Base-by-base conservation (phyloP, 1,284 basidiomycete genomes). In the Blastosporella zonata region DNA sequence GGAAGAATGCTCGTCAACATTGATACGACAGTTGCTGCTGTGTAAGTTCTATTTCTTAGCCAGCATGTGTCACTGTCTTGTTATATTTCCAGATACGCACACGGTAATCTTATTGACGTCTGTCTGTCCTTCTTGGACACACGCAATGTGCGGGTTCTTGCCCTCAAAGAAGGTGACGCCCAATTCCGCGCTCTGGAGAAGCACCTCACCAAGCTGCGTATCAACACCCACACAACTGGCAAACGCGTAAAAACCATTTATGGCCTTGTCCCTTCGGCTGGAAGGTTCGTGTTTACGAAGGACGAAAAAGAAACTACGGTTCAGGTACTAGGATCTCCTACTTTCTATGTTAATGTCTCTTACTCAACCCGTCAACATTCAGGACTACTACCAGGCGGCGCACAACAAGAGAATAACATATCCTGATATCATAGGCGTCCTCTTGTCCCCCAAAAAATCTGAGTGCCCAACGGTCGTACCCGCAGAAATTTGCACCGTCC, bases 1-100 rank as follows among this genome's bases (percentile, higher is more conserved):
- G 53, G 44, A 22, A 37, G 47, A 21, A 55, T 52, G 50, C 33
- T 55, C 2, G 44, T 55, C 18, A 52, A 55, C 23, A 23, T 55
- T 6, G 53, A 55, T 15, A 55, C 44, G 8, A 36, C 41, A 7
- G 47, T 52, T 10, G 17, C 53, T 6, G 47, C 44, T 12, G 37
- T 55, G 53, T 52, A 42, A 43, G 43, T 46, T 20, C 15, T 20
- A 15, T 18, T 35, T 31, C 13, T n/a, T 41, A 38, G 7, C 18
- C 2, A n/a, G n/a, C n/a, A n/a, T 6, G 13, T 15, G 15, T 20
- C n/a, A 27, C 18, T 13, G 13, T n/a, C 3, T 4, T 29, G n/a
- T 17, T 35, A 28, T 5, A 18, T 15, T 17, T 9, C 8, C 23
- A 55, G 53, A 5, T 49, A 52, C 39, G 31, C 29, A 13, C 6